A percentile compares a stretch with the other conserved stretches of the same genome.
Conservation (phyloP, 306 rosid species). For the Sicyos baderoa region DNA sequence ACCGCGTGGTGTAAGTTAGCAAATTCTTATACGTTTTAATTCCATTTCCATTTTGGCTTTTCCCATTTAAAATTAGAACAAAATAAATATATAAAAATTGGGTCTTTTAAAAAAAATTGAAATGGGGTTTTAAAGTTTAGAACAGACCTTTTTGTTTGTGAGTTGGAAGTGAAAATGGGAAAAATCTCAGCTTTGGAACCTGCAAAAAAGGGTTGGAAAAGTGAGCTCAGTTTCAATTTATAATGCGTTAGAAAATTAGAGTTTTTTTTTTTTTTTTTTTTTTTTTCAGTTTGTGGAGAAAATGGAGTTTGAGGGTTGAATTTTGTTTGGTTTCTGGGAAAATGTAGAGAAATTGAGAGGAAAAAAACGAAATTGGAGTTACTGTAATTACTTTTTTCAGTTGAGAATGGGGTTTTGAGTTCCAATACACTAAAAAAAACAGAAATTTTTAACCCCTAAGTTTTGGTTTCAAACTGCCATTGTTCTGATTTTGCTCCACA, state of each 20-base stretch:
- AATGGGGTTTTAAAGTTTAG: neutral
- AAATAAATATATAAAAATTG: neutral
- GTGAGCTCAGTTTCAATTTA: slow-evolving; percentile 1
- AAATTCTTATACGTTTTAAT: slow-evolving; percentile 3
- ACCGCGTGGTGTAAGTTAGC: slow-evolving; percentile 37
- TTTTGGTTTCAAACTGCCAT: neutral
- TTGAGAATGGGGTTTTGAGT: neutral
- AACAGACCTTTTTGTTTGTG: slow-evolving; percentile 11
- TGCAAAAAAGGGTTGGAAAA: slow-evolving; percentile 13
- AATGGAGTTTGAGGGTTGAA: no score
- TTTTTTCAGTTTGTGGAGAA: neutral
- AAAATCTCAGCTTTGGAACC: slow-evolving; percentile 12
- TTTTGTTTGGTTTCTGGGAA: neutral
- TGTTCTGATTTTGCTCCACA: neutral
- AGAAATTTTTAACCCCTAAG: neutral
- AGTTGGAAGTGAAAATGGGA: slow-evolving; percentile 3
- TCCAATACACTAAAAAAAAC: no score
- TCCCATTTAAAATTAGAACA: no score
- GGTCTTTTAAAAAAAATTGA: neutral
- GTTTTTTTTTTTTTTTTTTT: neutral
- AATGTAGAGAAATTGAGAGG: neutral
- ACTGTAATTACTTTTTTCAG: slow-evolving; percentile 8
- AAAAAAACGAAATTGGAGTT: neutral
- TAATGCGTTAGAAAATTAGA: neutral
- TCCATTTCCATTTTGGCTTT: slow-evolving; percentile 6